These are phyloP conservation scores for Lablab purpureus DNA, from an alignment of 306 rosid species.

Conservation along the genomic window DNA sequence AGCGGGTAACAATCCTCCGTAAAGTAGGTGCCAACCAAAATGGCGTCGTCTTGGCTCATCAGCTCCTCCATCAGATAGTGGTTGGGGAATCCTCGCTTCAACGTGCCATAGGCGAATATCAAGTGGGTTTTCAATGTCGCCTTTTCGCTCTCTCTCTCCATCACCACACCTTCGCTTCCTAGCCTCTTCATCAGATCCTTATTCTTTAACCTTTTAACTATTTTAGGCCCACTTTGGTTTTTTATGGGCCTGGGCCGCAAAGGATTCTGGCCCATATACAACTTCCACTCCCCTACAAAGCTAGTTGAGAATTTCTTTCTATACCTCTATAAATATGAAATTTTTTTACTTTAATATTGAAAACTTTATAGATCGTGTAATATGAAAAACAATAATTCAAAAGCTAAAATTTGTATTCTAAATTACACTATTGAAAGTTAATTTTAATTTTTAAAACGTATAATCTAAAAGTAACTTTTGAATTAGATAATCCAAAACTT, in stretches of 20 bases:
- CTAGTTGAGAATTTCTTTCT: too few relatives aligned
- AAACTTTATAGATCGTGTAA: too few relatives aligned
- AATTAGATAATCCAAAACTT: too few relatives aligned
- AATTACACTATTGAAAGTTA: too few relatives aligned
- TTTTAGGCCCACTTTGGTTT: not conserved
- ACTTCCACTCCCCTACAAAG: not conserved
- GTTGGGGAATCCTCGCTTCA: slow-evolving; percentile 71
- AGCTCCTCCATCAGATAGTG: slow-evolving; percentile 52
- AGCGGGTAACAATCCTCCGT: slow-evolving; percentile 58
- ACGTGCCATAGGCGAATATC: slow-evolving; percentile 72
- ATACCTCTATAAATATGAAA: too few relatives aligned
- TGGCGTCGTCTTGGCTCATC: slow-evolving; percentile 59
- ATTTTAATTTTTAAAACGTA: too few relatives aligned
- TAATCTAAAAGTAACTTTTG: too few relatives aligned
- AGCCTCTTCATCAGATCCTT: not conserved
- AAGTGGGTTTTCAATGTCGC: slow-evolving; percentile 23
- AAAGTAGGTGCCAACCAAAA: slow-evolving; percentile 39
- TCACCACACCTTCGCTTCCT: not conserved
- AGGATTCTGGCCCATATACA: not conserved
- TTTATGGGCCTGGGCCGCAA: not conserved
- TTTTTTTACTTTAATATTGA: too few relatives aligned
- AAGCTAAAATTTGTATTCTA: too few relatives aligned
- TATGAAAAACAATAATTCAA: too few relatives aligned
- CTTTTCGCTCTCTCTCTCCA: not conserved
- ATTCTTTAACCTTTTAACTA: not conserved